A percentile compares a stretch with the other conserved stretches of the same genome.
Evolutionary conservation across 2,329 filamentous ascomycete genomes (phyloP).

Genomic region (Zasmidium angulare): DNA sequence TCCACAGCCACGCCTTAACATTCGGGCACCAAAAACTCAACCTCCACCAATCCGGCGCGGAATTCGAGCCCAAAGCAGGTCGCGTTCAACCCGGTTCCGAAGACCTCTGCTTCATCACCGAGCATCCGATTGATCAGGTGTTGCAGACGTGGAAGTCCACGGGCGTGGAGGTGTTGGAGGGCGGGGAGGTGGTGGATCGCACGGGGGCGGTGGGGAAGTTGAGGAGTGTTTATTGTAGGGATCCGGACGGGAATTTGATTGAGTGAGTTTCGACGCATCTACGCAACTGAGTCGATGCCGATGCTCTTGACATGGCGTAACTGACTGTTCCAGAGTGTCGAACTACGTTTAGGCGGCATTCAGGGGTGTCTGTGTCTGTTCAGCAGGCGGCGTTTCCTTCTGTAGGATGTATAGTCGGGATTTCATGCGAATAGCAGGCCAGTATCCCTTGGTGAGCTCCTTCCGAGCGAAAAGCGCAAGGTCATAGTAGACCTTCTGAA

Average conservation of each 20-base stretch:
- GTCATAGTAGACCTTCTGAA: conserved; percentile 19
- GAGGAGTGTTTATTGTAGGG: conserved; percentile 59
- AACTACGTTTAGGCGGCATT: conserved; percentile 28
- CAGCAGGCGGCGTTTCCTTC: conserved; percentile 27
- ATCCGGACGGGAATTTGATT: conserved; percentile 62
- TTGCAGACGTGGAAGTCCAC: conserved; percentile 42
- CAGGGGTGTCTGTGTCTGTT: neutral
- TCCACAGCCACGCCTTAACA: conserved; percentile 52
- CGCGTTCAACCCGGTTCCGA: conserved; percentile 56
- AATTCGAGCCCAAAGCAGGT: conserved; percentile 61
- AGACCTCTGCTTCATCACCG: conserved; percentile 61
- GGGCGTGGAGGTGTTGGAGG: conserved; percentile 52
- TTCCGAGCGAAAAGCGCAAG: conserved; percentile 20
- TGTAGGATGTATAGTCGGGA: conserved; percentile 55
- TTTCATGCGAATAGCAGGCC: conserved; percentile 55
- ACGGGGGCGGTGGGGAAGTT: conserved; percentile 58
- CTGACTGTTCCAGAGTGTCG: conserved; percentile 24
- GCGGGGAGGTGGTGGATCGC: conserved; percentile 52
- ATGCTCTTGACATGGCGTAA: neutral
- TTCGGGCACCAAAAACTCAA: conserved; percentile 64
- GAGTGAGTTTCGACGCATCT: conserved; percentile 50
- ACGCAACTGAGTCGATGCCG: neutral
- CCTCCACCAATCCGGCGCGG: conserved; percentile 54
- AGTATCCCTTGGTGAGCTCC: conserved; percentile 51
- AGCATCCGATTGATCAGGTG: conserved; percentile 51